Conservation (phyloP, 768 basidiomycete species). For the Leucosporidium creatinivorum region DNA sequence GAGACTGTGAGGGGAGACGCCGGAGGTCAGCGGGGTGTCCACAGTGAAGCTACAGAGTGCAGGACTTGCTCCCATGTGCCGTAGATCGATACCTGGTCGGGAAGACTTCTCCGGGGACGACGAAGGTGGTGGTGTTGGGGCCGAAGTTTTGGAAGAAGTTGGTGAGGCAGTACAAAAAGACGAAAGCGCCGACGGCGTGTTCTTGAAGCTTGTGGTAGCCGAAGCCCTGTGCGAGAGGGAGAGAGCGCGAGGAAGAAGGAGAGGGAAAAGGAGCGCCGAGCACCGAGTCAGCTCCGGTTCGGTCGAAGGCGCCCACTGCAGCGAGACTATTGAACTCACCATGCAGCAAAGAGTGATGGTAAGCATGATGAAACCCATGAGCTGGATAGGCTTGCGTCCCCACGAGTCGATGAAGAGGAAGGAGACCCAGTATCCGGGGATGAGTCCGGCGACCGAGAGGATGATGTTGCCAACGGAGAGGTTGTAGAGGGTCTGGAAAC, state of each 20-base stretch:
- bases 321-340: constrained; percentile 14
- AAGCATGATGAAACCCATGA: constrained; percentile 63
- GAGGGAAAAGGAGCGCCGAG: constrained; percentile 11
- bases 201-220: constrained; percentile 47
- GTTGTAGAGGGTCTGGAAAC: constrained; percentile 62
- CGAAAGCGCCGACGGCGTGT: constrained; percentile 53
- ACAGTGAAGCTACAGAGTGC: too few species aligned
- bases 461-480: constrained; percentile 57
- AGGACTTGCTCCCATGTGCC: constrained; percentile 73
- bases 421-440: constrained; percentile 41
- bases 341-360: constrained; percentile 36
- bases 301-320: too few species aligned
- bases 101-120: constrained; percentile 62
- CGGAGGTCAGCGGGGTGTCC: too few species aligned
- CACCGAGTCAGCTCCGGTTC: too few species aligned
- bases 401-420: constrained; percentile 60
- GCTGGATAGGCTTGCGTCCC: constrained; percentile 66
- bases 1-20: too few species aligned
- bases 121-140: constrained; percentile 57
- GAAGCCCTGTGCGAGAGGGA: constrained; percentile 53
- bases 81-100: constrained; percentile 69
- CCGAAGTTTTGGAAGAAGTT: constrained; percentile 35
- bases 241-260: neutral
- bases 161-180: constrained; percentile 56
- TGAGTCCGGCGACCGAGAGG: constrained; percentile 49